Percentiles rank a stretch among this genome's conserved stretches.
phyloP scores from a whole-genome alignment of 352 stramenopile species.

The Proteromonas lacertae region DNA sequence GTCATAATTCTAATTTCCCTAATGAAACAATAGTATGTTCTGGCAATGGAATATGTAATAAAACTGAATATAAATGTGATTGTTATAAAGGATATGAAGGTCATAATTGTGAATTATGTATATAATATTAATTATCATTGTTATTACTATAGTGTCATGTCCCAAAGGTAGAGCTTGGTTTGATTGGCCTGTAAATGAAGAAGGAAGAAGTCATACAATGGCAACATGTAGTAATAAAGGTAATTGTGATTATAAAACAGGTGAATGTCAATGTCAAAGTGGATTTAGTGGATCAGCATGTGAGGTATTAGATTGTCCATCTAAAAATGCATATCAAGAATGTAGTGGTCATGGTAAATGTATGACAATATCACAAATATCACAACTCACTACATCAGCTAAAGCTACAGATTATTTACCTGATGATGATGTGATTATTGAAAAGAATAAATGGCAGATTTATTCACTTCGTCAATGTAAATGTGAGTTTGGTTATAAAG shows the following conservation, averaged over 20 bases:
- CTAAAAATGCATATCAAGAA: constrained; percentile 7
- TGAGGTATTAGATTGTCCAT: constrained; percentile 13
- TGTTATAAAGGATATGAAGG: too few species aligned
- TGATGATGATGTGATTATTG: constrained; percentile 16
- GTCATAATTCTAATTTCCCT: too few species aligned
- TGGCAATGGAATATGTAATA: too few species aligned
- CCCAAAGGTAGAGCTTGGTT: constrained; percentile 23
- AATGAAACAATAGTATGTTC: too few species aligned
- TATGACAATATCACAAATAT: too few species aligned
- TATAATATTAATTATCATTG: too few species aligned
- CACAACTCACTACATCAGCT: too few species aligned
- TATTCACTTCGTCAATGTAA: constrained; percentile 27
- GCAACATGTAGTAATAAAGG: constrained; percentile 27
- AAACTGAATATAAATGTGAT: too few species aligned
- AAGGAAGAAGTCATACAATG: constrained; percentile 18
- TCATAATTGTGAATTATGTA: too few species aligned
- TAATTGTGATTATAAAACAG: constrained; percentile 22
- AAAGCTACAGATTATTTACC: constrained; percentile 21
- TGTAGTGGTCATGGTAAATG: constrained; percentile 41
- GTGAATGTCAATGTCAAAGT: constrained; percentile 19
- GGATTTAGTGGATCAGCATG: constrained; percentile 27
- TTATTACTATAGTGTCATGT: constrained; percentile 38
- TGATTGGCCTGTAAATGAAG: constrained; percentile 13
- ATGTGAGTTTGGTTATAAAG: constrained; percentile 34
- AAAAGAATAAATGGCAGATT: constrained; percentile 41